Conservation (phyloP, 2,329 filamentous ascomycete species). For the Aspergillus clavatus region DNA sequence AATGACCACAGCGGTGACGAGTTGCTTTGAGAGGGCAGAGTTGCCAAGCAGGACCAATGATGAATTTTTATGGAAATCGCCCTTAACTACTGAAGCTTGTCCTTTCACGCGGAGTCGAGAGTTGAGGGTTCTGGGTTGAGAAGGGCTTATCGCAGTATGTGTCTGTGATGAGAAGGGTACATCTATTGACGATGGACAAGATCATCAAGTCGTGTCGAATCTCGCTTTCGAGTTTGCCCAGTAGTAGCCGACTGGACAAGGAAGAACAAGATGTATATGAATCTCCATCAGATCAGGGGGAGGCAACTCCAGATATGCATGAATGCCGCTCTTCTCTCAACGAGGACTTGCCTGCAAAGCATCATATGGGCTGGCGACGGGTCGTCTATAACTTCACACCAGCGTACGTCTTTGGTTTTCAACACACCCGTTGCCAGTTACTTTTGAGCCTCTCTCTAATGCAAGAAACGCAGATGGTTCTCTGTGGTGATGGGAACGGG, state of each 20-base stretch:
- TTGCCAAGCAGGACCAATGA: neutral
- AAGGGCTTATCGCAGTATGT: neutral
- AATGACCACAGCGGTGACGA: neutral
- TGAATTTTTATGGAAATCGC: neutral
- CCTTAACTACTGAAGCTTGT: neutral
- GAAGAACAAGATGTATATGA: neutral
- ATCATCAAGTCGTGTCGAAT: neutral
- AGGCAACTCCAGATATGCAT: neutral
- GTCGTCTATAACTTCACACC: constrained; percentile 23
- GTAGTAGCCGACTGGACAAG: neutral
- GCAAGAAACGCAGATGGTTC: constrained; percentile 21
- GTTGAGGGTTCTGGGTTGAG: neutral
- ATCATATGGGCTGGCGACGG: constrained; percentile 16
- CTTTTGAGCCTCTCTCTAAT: neutral
- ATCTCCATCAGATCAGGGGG: too few relatives aligned
- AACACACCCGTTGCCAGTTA: neutral
- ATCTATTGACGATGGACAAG: neutral
- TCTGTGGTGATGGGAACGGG: constrained; percentile 27
- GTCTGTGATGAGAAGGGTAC: neutral
- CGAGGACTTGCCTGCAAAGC: constrained; percentile 3
- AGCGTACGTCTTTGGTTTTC: constrained; percentile 14
- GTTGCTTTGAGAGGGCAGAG: neutral
- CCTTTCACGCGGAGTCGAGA: too few relatives aligned
- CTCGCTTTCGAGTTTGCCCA: neutral
- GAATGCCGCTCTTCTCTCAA: neutral